A percentile compares a stretch with the other conserved stretches of the same genome.
These are phyloP conservation scores for Kodamaea neixiangensis DNA, from an alignment of 805 yeast species.

Conservation along the genomic window DNA sequence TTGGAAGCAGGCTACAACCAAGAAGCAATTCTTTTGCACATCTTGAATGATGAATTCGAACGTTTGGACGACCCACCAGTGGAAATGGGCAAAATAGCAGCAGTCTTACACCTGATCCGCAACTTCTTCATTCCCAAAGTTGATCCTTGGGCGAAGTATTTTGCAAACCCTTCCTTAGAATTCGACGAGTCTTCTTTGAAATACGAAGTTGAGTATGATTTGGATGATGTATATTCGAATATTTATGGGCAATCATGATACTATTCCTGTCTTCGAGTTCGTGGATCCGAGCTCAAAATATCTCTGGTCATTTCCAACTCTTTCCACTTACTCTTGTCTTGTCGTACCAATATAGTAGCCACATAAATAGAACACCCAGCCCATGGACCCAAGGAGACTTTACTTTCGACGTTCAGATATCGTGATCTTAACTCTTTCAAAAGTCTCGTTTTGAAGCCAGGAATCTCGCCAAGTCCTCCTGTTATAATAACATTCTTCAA, in stretches of 20 bases:
- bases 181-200: background rate
- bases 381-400: slow-evolving; percentile 33
- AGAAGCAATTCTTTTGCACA: slow-evolving; percentile 18
- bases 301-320: slow-evolving; percentile 25
- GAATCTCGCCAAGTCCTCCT: slow-evolving; percentile 26
- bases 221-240: slow-evolving; percentile 6
- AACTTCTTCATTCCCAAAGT: background rate
- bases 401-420: slow-evolving; percentile 7
- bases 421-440: slow-evolving; percentile 14
- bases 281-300: slow-evolving; percentile 5
- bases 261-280: background rate
- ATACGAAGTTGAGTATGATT: slow-evolving; percentile 3
- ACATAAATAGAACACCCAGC: slow-evolving; percentile 33
- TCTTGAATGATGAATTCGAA: slow-evolving; percentile 20
- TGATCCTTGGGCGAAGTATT: slow-evolving; percentile 18
- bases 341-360: slow-evolving; percentile 18
- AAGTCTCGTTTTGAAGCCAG: slow-evolving; percentile 23
- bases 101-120: background rate
- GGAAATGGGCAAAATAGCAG: background rate
- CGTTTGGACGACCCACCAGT: slow-evolving; percentile 7
- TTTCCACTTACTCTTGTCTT: slow-evolving; percentile 20
- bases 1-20: slow-evolving; percentile 6
- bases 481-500: slow-evolving; percentile 23
- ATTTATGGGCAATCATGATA: background rate
- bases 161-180: background rate